Evolutionary conservation across 768 basidiomycete genomes (phyloP).

Genomic region (Suillus variegatus): DNA sequence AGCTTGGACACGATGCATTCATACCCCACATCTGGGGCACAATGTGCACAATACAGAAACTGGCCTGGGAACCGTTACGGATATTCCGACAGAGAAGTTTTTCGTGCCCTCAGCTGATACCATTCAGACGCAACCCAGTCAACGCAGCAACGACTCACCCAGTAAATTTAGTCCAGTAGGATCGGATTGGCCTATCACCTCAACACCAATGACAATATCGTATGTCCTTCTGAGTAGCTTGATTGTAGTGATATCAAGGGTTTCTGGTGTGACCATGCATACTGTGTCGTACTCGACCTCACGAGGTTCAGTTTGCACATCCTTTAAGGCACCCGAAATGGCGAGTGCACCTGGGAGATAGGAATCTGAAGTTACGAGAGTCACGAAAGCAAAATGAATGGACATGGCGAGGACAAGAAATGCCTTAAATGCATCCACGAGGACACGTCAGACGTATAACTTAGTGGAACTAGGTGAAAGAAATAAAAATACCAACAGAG

Average conservation of each 20-base stretch:
- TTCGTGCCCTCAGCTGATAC: conserved; percentile 7
- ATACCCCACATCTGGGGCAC: conserved; percentile 13
- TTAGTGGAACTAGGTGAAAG: conserved; percentile 11
- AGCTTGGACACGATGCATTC: conserved; percentile 17
- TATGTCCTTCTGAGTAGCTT: conserved; percentile 79
- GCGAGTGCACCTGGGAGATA: conserved; percentile 94
- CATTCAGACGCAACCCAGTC: conserved; percentile 10
- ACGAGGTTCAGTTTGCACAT: conserved; percentile 51
- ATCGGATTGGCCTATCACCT: conserved; percentile 75
- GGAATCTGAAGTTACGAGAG: conserved; percentile 86
- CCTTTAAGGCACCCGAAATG: conserved; percentile 80
- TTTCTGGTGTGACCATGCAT: conserved; percentile 93
- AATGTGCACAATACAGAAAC: conserved; percentile 9
- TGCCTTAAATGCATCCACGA: conserved; percentile 11
- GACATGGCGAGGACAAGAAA: conserved; percentile 47
- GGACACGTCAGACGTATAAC: conserved; percentile 20
- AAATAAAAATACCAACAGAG: conserved; percentile 6
- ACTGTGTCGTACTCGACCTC: conserved; percentile 66
- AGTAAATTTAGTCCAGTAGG: conserved; percentile 72
- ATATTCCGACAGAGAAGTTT: conserved; percentile 11
- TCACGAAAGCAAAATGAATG: conserved; percentile 79
- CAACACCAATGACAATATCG: conserved; percentile 88
- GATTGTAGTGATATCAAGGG: conserved; percentile 80
- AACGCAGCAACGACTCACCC: conserved; percentile 54
- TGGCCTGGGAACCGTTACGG: conserved; percentile 10